Percentiles rank a stretch among this genome's conserved stretches.
These are phyloP conservation scores for Exophiala mesophila DNA, from an alignment of 2,329 filamentous ascomycete genomes.

Conservation along the genomic window DNA sequence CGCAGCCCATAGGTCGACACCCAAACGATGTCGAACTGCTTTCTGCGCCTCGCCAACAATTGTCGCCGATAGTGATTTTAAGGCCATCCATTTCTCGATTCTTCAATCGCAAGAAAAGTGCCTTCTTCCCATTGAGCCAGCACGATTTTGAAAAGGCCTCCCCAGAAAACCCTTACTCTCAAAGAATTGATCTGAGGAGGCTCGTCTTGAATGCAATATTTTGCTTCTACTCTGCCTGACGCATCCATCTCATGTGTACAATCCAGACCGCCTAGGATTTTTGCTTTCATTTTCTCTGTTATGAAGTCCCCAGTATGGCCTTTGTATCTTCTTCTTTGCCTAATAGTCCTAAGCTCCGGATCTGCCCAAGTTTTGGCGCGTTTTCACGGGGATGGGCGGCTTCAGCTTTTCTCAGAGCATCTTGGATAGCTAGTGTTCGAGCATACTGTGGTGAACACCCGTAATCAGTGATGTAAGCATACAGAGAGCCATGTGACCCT, in stretches of 20 bases:
- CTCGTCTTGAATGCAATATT: too few species aligned
- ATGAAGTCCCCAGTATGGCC: constrained; percentile 11
- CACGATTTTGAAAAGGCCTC: too few species aligned
- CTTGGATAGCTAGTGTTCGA: constrained; percentile 72
- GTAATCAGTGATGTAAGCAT: not conserved
- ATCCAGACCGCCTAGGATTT: not conserved
- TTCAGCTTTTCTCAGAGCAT: constrained; percentile 77
- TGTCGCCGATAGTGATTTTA: too few species aligned
- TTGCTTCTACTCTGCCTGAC: not conserved
- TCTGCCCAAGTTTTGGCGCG: constrained; percentile 75
- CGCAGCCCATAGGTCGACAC: too few species aligned
- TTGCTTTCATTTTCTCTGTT: not conserved
- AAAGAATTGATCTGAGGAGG: constrained; percentile 3
- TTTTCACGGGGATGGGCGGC: constrained; percentile 71
- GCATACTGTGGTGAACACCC: constrained; percentile 56
- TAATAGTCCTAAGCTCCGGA: constrained; percentile 78
- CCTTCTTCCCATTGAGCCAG: too few species aligned
- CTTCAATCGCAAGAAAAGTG: too few species aligned
- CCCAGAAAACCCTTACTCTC: too few species aligned
- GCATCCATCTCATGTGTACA: not conserved
- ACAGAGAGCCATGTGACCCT: constrained; percentile 28
- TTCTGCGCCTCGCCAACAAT: too few species aligned
- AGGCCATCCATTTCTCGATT: too few species aligned
- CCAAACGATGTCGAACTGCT: too few species aligned
- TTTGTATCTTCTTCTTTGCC: constrained; percentile 77